Evolutionary conservation across 371 early-diverging fungal genomes (phyloP), one percentile per base, ranked within the genome.

Genomic region (Circinella umbellata): DNA sequence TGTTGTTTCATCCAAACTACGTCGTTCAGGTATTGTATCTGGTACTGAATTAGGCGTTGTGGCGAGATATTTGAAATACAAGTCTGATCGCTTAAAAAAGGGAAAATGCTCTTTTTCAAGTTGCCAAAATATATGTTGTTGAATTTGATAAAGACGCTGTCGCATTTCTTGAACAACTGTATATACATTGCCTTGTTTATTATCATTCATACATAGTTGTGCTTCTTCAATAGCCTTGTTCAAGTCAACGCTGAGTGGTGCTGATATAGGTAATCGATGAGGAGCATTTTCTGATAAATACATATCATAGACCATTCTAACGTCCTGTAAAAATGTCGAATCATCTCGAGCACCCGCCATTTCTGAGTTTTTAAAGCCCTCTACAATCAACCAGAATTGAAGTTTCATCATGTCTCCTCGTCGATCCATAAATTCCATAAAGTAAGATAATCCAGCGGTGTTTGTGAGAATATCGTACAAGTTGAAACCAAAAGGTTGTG

Each of bases 361-460:
- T 17, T 61, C 64, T 6, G 77, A 71, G 46, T 77, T 86, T 37
- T 88, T 82, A 39, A 94, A 84, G 1, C 92, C 89, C 69, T 94
- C 89, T 13, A 93, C 88, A 54, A 87, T 83, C 15, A 94, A 71
- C 92, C 92, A 95, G 67, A 92, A 94, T 69, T 93, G 92, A 1
- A 94, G 84, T 34, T 88, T 81, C 34, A 87, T 75, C 80, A 89
- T 84, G 63, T 83, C 85, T 2, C 89, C 90, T 17, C 85, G 82
- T 38, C 87, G 86, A 69, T 94, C 94, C 90, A 93, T 89, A 71
- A 89, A 93, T 77, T 94, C 95, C 82, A 90, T 91, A 76, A 94
- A 93, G 48, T 90, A 93, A 0, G 92, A 90, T 9, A 94, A 71
- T 0, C 92, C 89, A 0, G 88, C 71, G 0, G 91, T 86, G 64